Percentiles rank a stretch among this genome's conserved stretches.
These are phyloP conservation scores for Plasmodiophora brassicae DNA, from an alignment of 208 protist species.

Conservation along the genomic window DNA sequence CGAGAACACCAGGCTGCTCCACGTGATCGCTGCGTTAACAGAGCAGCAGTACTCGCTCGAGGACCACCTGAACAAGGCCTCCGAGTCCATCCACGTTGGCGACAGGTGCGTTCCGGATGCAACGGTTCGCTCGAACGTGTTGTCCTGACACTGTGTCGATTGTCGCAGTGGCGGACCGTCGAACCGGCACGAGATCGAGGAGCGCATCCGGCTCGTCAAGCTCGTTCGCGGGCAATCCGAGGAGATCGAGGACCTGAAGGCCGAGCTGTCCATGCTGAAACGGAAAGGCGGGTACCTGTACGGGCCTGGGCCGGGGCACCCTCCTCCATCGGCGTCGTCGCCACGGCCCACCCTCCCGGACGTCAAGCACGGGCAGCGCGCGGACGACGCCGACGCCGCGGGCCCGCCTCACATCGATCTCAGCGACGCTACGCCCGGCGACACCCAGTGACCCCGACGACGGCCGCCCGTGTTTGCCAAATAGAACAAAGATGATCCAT, in stretches of 20 bases:
- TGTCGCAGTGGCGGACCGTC: neutral
- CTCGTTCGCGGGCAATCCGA: conserved; percentile 75
- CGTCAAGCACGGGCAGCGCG: too few species aligned
- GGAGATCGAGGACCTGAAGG: conserved; percentile 81
- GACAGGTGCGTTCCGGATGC: too few species aligned
- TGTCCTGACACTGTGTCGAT: neutral
- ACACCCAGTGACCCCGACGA: too few species aligned
- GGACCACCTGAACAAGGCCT: neutral
- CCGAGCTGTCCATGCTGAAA: conserved; percentile 79
- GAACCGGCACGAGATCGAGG: neutral
- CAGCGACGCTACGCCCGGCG: too few species aligned
- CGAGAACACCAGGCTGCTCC: conserved; percentile 29
- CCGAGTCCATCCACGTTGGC: neutral
- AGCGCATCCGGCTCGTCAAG: conserved; percentile 54
- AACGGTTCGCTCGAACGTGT: too few species aligned
- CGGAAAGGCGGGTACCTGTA: conserved; percentile 76
- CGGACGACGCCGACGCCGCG: too few species aligned
- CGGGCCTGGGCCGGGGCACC: neutral
- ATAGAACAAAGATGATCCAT: too few species aligned
- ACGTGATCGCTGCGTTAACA: neutral
- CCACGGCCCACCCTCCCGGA: too few species aligned
- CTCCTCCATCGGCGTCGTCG: too few species aligned
- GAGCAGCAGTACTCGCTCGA: neutral
- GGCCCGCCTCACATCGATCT: too few species aligned
- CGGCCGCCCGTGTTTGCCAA: too few species aligned